phyloP scores from a whole-genome alignment of 768 basidiomycete species.

The Auriculariales sp. region DNA sequence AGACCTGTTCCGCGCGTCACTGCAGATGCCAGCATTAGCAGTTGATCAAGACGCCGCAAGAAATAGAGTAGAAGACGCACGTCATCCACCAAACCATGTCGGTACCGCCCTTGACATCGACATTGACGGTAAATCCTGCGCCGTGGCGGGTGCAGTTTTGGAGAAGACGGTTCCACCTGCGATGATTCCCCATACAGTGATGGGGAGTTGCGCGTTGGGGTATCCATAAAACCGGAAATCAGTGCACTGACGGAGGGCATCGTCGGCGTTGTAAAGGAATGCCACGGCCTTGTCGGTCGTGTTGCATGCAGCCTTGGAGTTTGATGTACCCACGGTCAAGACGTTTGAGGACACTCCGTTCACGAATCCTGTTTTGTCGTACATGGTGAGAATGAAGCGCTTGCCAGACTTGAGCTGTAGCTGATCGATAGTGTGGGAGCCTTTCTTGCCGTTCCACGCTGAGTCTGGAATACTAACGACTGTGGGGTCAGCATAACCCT shows the following conservation, averaged over 20 bases:
- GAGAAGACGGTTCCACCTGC: slow-evolving; percentile 40
- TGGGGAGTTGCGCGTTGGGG: slow-evolving; percentile 32
- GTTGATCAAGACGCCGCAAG: neutral
- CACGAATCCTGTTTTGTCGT: slow-evolving; percentile 54
- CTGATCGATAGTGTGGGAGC: slow-evolving; percentile 29
- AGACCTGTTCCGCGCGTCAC: slow-evolving; percentile 30
- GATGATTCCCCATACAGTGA: slow-evolving; percentile 48
- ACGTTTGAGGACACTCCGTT: slow-evolving; percentile 44
- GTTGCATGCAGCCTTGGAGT: slow-evolving; percentile 30
- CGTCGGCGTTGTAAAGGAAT: neutral
- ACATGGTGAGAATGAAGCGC: slow-evolving; percentile 47
- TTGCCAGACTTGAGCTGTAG: slow-evolving; percentile 26
- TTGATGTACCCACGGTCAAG: slow-evolving; percentile 31
- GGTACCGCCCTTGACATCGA: slow-evolving; percentile 43
- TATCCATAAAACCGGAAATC: slow-evolving; percentile 25
- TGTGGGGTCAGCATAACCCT: slow-evolving; percentile 40
- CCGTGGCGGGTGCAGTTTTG: slow-evolving; percentile 27
- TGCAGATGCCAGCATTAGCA: slow-evolving; percentile 20
- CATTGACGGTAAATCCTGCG: slow-evolving; percentile 34
- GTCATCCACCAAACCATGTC: slow-evolving; percentile 30
- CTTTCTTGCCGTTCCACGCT: slow-evolving; percentile 39
- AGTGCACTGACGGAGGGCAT: slow-evolving; percentile 10
- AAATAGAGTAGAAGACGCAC: slow-evolving; percentile 8
- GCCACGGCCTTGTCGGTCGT: slow-evolving; percentile 25
- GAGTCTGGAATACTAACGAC: slow-evolving; percentile 40